phyloP scores from a whole-genome alignment of 768 basidiomycete species.

The Mycena galopus region DNA sequence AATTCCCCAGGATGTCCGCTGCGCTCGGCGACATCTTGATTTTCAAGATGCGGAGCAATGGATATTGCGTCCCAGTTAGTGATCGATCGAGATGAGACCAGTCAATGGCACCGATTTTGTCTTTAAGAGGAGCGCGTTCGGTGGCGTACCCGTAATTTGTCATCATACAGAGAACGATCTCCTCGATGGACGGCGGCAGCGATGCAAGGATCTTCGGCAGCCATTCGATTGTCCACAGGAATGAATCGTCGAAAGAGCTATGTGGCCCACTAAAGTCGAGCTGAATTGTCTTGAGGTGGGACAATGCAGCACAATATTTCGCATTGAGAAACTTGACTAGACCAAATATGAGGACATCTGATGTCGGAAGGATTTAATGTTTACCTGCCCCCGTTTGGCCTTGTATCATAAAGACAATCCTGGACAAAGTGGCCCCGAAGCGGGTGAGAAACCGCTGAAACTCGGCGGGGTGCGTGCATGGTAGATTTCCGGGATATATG shows the following conservation, averaged over 20 bases:
- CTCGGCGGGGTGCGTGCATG: neutral
- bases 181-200: conserved; percentile 8
- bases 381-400: too few relatives aligned
- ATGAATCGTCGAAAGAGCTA: conserved; percentile 7
- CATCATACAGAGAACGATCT: conserved; percentile 2
- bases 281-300: conserved; percentile 10
- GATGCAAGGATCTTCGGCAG: conserved; percentile 8
- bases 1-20: too few relatives aligned
- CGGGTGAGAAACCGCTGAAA: neutral
- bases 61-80: neutral
- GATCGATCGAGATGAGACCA: neutral
- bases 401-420: too few relatives aligned
- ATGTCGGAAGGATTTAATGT: neutral
- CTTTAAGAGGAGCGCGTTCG: neutral
- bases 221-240: conserved; percentile 1
- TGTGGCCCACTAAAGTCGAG: neutral
- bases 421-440: neutral
- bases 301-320: neutral
- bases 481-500: neutral
- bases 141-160: neutral
- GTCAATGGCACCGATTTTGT: conserved; percentile 1
- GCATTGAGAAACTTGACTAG: conserved; percentile 1
- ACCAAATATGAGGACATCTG: neutral
- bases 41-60: neutral
- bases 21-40: neutral